phyloP scores from a whole-genome alignment of 331 rosid genomes.

The Malus hybrid region DNA sequence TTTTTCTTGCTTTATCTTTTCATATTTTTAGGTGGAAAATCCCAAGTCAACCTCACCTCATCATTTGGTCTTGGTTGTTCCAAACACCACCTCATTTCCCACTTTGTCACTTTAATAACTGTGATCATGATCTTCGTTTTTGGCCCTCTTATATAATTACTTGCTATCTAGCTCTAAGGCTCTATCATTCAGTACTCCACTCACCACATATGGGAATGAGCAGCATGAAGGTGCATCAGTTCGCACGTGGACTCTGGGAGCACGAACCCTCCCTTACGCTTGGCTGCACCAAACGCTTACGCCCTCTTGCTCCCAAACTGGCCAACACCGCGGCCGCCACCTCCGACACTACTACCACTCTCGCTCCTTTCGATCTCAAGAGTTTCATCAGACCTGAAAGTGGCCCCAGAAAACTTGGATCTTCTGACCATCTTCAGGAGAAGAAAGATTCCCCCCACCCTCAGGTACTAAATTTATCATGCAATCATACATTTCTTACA shows the following conservation, averaged over 20 bases:
- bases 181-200: constrained; percentile 26
- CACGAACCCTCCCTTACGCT: constrained; percentile 82
- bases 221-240: constrained; percentile 92
- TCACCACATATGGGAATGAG: constrained; percentile 33
- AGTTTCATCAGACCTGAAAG: constrained; percentile 78
- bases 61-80: constrained; percentile 87
- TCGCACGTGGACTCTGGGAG: constrained; percentile 87
- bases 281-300: constrained; percentile 68
- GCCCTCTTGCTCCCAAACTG: constrained; percentile 89
- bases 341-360: background rate
- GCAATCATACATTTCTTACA: background rate
- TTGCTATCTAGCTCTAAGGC: background rate
- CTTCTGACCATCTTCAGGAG: constrained; percentile 34
- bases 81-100: constrained; percentile 90
- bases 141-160: constrained; percentile 42
- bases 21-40: constrained; percentile 15
- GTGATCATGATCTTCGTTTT: background rate
- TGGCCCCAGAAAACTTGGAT: constrained; percentile 46
- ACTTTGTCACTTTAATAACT: constrained; percentile 32
- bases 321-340: constrained; percentile 21
- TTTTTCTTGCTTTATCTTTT: background rate
- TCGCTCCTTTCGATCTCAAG: constrained; percentile 63
- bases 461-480: constrained; percentile 11
- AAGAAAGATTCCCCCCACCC: constrained; percentile 33
- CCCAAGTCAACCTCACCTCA: constrained; percentile 86